Percentiles rank a stretch among this genome's conserved stretches.
Conservation (phyloP, 2,329 filamentous ascomycete species). For the Talaromyces atroroseus region DNA sequence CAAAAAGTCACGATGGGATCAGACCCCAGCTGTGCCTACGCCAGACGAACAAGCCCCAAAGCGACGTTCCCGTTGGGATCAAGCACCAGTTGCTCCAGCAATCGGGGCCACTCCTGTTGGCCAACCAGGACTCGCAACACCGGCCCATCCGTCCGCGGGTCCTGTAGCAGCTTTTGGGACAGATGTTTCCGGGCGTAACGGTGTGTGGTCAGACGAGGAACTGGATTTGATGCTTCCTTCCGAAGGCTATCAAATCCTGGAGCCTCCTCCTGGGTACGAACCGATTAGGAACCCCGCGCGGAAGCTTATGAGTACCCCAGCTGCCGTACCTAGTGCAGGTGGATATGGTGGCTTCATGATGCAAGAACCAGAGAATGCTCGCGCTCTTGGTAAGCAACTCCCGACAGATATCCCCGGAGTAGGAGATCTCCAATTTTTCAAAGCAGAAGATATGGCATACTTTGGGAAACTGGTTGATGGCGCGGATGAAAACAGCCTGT, state of each 20-base stretch:
- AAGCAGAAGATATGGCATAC: conserved; percentile 97
- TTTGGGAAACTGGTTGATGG: conserved; percentile 96
- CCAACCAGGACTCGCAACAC: conserved; percentile 68
- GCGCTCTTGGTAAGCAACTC: conserved; percentile 80
- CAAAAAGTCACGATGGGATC: conserved; percentile 84
- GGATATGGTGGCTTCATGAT: conserved; percentile 83
- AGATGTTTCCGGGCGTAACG: conserved; percentile 73
- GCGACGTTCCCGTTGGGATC: conserved; percentile 85
- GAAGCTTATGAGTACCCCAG: conserved; percentile 67
- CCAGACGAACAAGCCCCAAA: conserved; percentile 55
- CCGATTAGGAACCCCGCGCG: conserved; percentile 72
- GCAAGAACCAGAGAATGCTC: conserved; percentile 83
- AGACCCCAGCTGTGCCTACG: conserved; percentile 60
- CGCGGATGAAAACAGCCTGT: conserved; percentile 83
- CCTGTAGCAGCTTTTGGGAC: conserved; percentile 66
- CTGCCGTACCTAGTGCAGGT: conserved; percentile 55
- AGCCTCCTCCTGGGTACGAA: conserved; percentile 86
- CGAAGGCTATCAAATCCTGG: conserved; percentile 87
- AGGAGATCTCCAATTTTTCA: conserved; percentile 95
- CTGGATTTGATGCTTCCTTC: conserved; percentile 84
- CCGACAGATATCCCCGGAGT: conserved; percentile 95
- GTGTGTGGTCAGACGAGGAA: conserved; percentile 84
- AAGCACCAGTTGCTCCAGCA: conserved; percentile 74
- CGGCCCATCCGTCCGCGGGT: conserved; percentile 65
- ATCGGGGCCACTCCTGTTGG: conserved; percentile 67